Conservation (phyloP, 2,329 filamentous ascomycete species). For the Talaromyces sp. region DNA sequence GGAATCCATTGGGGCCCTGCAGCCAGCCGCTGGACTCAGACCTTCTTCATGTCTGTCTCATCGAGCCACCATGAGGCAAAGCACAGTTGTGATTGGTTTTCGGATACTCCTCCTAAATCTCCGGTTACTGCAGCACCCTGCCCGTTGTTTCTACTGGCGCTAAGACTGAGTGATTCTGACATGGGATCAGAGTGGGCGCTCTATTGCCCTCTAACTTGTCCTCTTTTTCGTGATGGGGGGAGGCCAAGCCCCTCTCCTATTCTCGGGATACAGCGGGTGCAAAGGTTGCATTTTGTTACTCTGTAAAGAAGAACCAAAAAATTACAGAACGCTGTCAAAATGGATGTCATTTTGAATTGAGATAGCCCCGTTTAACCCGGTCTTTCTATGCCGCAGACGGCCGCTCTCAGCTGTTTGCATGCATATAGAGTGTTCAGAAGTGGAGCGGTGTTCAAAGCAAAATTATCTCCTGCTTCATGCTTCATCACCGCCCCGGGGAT, state of each 20-base stretch:
- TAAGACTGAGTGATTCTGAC: slow-evolving; percentile 12
- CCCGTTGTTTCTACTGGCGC: slow-evolving; percentile 10
- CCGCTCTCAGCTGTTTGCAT: slow-evolving; percentile 34
- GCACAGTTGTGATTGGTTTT: slow-evolving; percentile 27
- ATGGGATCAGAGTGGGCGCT: neutral
- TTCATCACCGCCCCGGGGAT: slow-evolving; percentile 21
- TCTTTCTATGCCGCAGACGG: slow-evolving; percentile 14
- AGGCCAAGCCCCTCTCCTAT: neutral
- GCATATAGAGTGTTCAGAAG: slow-evolving; percentile 13
- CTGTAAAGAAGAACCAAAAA: neutral
- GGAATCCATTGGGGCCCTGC: slow-evolving; percentile 28
- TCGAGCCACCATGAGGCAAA: slow-evolving; percentile 20
- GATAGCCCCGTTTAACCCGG: neutral
- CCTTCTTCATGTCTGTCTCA: slow-evolving; percentile 31
- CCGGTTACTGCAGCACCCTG: slow-evolving; percentile 23
- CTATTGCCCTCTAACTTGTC: no score
- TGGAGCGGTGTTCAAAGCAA: slow-evolving; percentile 6
- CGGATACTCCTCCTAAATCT: slow-evolving; percentile 22
- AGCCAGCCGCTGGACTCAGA: slow-evolving; percentile 31
- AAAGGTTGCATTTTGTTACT: neutral
- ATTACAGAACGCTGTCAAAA: neutral
- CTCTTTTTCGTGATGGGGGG: neutral
- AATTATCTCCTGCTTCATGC: slow-evolving; percentile 9
- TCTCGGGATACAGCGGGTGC: neutral
- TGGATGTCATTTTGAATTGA: neutral